phyloP scores from a whole-genome alignment of 179 eudicot species.

The Beta lomatogona region DNA sequence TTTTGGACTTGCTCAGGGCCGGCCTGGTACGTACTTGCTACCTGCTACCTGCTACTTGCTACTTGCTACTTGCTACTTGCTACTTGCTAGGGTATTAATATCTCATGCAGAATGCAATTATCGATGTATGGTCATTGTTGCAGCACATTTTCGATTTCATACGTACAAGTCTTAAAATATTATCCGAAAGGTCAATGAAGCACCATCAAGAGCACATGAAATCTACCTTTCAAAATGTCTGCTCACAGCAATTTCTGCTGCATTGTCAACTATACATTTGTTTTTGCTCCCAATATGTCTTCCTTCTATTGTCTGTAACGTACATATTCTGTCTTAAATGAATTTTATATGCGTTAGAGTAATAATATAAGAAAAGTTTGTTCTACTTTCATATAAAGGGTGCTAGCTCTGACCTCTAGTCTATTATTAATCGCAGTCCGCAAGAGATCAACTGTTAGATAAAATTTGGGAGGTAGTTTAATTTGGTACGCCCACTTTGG shows the following conservation, averaged over 20 bases:
- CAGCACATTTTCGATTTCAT: not conserved
- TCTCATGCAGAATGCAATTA: no score
- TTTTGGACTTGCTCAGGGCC: no score
- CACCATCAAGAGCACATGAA: conserved; percentile 13
- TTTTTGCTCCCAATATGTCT: not conserved
- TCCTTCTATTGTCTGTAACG: not conserved
- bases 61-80: no score
- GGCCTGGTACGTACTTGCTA: no score
- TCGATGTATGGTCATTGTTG: not conserved
- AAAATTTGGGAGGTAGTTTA: not conserved
- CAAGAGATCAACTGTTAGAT: not conserved
- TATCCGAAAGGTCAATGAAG: conserved; percentile 25
- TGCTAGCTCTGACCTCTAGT: not conserved
- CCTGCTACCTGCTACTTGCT: no score
- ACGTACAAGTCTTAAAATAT: conserved; percentile 14
- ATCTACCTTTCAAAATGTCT: conserved; percentile 14
- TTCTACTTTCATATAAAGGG: not conserved
- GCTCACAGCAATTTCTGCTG: not conserved
- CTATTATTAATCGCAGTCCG: not conserved
- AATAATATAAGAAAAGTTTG: not conserved
- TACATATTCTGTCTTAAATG: not conserved
- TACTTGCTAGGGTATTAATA: no score
- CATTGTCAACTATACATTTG: conserved; percentile 5
- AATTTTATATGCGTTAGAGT: not conserved
- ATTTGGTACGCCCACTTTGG: not conserved